phyloP scores from a whole-genome alignment of 129 eudicot genomes.

The Scalesia atractyloides region DNA sequence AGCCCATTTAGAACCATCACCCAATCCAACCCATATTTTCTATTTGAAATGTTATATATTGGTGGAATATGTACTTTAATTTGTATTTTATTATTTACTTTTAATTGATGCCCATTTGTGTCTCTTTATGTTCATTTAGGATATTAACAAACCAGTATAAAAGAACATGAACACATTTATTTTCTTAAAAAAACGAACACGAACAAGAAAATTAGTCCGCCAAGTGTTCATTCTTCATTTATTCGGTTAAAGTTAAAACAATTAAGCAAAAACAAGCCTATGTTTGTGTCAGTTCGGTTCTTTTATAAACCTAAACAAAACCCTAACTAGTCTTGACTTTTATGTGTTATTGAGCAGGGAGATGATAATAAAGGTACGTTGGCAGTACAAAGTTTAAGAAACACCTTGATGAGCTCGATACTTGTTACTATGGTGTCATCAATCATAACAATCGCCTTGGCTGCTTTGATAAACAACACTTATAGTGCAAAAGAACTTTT shows the following conservation, averaged over 20 bases:
- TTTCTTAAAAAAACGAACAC: neutral
- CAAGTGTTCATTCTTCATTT: no score
- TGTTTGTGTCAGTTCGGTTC: neutral
- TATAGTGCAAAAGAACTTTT: slow-evolving; percentile 57
- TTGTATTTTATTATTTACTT: no score
- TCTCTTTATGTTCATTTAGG: no score
- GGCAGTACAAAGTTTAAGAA: slow-evolving; percentile 89
- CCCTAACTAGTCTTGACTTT: neutral
- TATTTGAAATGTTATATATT: no score
- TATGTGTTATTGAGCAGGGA: slow-evolving; percentile 42
- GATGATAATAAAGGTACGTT: slow-evolving; percentile 69
- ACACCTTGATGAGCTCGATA: slow-evolving; percentile 70
- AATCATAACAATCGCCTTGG: slow-evolving; percentile 49
- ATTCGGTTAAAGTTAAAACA: neutral
- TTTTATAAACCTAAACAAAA: neutral
- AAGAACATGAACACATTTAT: neutral
- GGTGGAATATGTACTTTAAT: no score
- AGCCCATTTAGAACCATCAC: neutral
- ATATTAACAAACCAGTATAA: no score
- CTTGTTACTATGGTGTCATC: slow-evolving; percentile 67
- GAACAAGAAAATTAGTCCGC: neutral
- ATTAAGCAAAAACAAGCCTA: neutral
- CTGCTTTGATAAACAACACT: slow-evolving; percentile 68
- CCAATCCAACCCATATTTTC: neutral
- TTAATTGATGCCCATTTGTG: no score